Base-by-base conservation (phyloP, 352 stramenopile genomes). In the Pythium scleroteichum region DNA sequence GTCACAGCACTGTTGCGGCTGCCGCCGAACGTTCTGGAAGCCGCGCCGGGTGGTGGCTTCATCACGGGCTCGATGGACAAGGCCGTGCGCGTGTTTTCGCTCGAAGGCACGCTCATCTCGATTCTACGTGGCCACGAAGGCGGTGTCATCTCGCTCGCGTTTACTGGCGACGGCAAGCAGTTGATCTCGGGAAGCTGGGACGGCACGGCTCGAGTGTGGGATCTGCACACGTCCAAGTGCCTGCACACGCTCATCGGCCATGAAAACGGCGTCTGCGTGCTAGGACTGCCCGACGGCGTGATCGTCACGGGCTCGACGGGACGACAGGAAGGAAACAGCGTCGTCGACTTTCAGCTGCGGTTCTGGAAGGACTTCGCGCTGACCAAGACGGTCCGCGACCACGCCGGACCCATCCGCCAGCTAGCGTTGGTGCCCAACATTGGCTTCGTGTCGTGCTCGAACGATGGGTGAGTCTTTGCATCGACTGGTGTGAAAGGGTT, bases 151-250 rank as follows among this genome's bases (percentile, higher is more conserved):
- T 92, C 83, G 19, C 73, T 95, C 10, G 66, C 71, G 9, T 61
- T 82, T 12, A 81, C 77, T 0, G 19, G 17, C 3, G 71, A 78
- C 50, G 61, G 66, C 5, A 73, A 69, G 40, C 57, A 76, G 26
- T 51, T 95, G 56, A 66, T 95, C 16, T 93, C 83, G 5, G 85
- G 85, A 3, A 92, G 82, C 51, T 95, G 85, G 85, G 85, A 95
- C 62, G 85, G 82, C 61, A 90, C 83, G 16, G 81, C 78, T 22
- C 78, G 85, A 9, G 73, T 90, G 6, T 95, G 85, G 85, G 84
- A 85, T 57, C 52, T 93, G 3, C 46, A 66, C 35, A 80, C 68
- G 14, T 62, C 68, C 19, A 44, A 74, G 42, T 92, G 82, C 66
- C 16, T 86, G 13, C 77, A 90, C 19, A 70, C 88, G 12, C 64